Conservation (phyloP, 208 protist species). For the Wallacemonas collosoma region DNA sequence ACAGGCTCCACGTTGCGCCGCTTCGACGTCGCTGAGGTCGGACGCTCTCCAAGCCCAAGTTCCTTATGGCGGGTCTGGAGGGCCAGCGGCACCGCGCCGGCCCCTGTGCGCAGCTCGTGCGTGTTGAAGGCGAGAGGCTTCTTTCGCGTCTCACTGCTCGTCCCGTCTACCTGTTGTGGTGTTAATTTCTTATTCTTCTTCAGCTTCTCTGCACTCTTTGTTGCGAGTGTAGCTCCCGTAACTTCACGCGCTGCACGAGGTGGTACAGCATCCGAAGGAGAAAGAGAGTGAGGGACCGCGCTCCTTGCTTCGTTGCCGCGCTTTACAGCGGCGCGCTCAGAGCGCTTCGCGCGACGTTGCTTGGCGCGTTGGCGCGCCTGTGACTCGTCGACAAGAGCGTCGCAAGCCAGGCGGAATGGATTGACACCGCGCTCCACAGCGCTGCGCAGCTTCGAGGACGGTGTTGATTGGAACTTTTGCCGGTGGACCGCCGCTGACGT, state of each 20-base stretch:
- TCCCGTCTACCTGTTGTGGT: not conserved
- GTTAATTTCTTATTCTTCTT: too few species aligned
- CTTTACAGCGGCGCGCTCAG: too few species aligned
- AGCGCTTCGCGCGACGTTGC: not conserved
- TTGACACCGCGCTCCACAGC: slow-evolving; percentile 10
- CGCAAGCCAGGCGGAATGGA: slow-evolving; percentile 7
- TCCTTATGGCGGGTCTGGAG: slow-evolving; percentile 4
- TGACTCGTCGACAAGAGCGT: not conserved
- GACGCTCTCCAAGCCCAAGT: not conserved
- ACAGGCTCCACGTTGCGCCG: not conserved
- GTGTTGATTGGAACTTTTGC: not conserved
- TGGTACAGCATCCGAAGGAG: too few species aligned
- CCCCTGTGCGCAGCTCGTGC: not conserved
- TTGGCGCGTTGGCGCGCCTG: not conserved
- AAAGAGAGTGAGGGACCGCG: too few species aligned
- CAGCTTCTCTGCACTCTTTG: too few species aligned
- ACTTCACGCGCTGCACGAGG: too few species aligned
- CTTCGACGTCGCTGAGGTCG: not conserved
- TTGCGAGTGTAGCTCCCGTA: too few species aligned
- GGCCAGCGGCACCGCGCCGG: not conserved
- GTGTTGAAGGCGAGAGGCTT: not conserved
- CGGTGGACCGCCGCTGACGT: not conserved
- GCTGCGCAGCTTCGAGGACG: not conserved
- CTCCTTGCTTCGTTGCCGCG: too few species aligned
- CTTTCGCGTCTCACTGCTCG: not conserved